A percentile compares a stretch with the other conserved stretches of the same genome.
Conservation (phyloP, 768 basidiomycete species). For the Tricholoma sp. region DNA sequence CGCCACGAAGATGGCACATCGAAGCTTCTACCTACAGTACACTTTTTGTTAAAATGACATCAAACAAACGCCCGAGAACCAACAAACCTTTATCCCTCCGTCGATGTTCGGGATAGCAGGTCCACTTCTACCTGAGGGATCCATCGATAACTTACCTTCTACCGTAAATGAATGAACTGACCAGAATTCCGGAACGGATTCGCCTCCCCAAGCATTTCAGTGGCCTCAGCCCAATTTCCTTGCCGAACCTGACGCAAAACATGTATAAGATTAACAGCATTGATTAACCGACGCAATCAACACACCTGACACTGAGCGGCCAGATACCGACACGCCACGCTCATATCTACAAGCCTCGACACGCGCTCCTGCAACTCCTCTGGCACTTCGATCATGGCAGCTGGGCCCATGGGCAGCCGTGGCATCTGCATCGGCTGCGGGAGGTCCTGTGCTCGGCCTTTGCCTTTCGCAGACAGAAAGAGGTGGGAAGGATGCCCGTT, state of each 20-base stretch:
- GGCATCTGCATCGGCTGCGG: slow-evolving; percentile 31
- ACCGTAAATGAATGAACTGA: slow-evolving; percentile 21
- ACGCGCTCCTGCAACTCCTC: slow-evolving; percentile 59
- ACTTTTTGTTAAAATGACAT: slow-evolving; percentile 3
- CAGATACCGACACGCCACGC: slow-evolving; percentile 92
- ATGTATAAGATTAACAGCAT: slow-evolving; percentile 6
- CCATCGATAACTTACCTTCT: background rate
- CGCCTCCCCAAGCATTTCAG: slow-evolving; percentile 88
- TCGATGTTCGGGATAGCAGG: slow-evolving; percentile 76
- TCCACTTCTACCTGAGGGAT: slow-evolving; percentile 49
- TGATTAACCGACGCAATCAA: slow-evolving; percentile 1
- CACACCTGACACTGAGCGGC: slow-evolving; percentile 91
- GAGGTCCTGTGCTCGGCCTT: slow-evolving; percentile 50
- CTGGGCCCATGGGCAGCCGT: slow-evolving; percentile 67
- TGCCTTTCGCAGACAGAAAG: slow-evolving; percentile 45
- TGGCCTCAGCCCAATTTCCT: slow-evolving; percentile 88
- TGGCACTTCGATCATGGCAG: slow-evolving; percentile 65
- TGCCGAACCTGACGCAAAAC: slow-evolving; percentile 54
- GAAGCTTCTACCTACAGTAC: slow-evolving; percentile 82
- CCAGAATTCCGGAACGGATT: slow-evolving; percentile 81
- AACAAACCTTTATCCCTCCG: slow-evolving; percentile 85
- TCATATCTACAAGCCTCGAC: slow-evolving; percentile 86
- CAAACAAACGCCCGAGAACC: background rate
- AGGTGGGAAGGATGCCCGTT: slow-evolving; percentile 38
- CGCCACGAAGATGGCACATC: slow-evolving; percentile 90